phyloP scores from a whole-genome alignment of 495 filamentous ascomycete genomes.

The Apodospora peruviana region DNA sequence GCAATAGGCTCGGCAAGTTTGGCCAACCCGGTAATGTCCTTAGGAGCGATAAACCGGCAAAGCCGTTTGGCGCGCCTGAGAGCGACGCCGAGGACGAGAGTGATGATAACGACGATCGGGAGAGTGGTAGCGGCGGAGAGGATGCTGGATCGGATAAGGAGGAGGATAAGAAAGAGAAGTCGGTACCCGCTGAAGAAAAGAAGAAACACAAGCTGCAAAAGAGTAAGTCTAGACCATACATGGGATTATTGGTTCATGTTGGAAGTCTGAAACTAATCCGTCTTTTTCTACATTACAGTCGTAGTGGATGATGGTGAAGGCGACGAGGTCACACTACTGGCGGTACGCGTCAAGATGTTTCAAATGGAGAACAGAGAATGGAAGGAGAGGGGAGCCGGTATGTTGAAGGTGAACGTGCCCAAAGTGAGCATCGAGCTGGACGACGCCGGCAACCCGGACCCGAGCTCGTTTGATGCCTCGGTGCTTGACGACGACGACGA shows the following conservation, averaged over 20 bases:
- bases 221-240: constrained; percentile 53
- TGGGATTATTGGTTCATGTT: no score
- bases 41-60: constrained; percentile 53
- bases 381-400: constrained; percentile 82
- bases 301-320: constrained; percentile 62
- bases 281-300: constrained; percentile 31
- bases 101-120: constrained; percentile 41
- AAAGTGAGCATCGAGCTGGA: constrained; percentile 40
- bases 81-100: constrained; percentile 52
- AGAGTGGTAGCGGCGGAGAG: constrained; percentile 20
- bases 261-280: constrained; percentile 18
- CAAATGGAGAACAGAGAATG: constrained; percentile 64
- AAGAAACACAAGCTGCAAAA: constrained; percentile 59
- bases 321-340: constrained; percentile 64
- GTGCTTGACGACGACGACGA: constrained; percentile 39
- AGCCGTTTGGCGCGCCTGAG: constrained; percentile 66
- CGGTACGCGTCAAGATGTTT: constrained; percentile 70
- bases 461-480: constrained; percentile 45
- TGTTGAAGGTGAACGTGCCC: constrained; percentile 77
- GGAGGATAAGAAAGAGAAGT: constrained; percentile 38
- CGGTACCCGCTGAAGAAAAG: constrained; percentile 52
- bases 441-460: constrained; percentile 35
- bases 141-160: constrained; percentile 34
- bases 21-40: constrained; percentile 56
- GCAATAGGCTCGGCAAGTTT: constrained; percentile 57